Evolutionary conservation across 768 basidiomycete genomes (phyloP), one percentile per base, ranked within the genome.

Genomic region (Cytidiella melzeri): DNA sequence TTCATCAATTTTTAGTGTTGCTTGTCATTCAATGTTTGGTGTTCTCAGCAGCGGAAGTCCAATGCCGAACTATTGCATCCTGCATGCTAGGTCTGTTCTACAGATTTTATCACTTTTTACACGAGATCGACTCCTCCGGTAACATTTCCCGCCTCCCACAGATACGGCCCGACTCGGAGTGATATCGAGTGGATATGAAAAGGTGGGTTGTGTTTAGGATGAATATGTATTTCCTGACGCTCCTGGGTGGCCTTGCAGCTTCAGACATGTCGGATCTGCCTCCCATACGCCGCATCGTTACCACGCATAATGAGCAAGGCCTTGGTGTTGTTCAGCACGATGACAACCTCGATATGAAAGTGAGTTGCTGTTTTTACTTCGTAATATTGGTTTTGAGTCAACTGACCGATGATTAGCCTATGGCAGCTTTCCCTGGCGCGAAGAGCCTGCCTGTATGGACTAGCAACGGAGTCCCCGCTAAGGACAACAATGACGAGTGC

Each of bases 401-500:
- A 41, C 34, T 19, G 20, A 4, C 4, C 39, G 11, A 1, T 37
- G n/a, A 38, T 64, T 63, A 59, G 54, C 25, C 46, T 23, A 44
- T 49, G n/a, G 43, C 24, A 10, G 30, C 47, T 5, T 68, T 72
- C 43, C 61, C 56, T 34, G 73, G 57, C 10, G 49, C 55, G 7
- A 50, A 61, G 38, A 59, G 66, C 5, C 68, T 67, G 11, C 53
- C 66, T 4, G 65, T 79, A 24, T 83, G 80, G 80, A 66, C 68
- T n/a, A 77, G 74, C 3, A 62, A 63, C 4, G 70, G 74, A 45
- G 64, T 71, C 4, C 81, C 81, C 3, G 76, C 76, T 1, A 69
- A 71, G 15, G 78, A 83, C 52, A 81, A 78, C 55, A 81, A 81
- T 47, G 66, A 51, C 11, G 57, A 55, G 77, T 78, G 49, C 46